Conservation (phyloP, 2,329 filamentous ascomycete genomes). For the Colletotrichum tamarilloi region DNA sequence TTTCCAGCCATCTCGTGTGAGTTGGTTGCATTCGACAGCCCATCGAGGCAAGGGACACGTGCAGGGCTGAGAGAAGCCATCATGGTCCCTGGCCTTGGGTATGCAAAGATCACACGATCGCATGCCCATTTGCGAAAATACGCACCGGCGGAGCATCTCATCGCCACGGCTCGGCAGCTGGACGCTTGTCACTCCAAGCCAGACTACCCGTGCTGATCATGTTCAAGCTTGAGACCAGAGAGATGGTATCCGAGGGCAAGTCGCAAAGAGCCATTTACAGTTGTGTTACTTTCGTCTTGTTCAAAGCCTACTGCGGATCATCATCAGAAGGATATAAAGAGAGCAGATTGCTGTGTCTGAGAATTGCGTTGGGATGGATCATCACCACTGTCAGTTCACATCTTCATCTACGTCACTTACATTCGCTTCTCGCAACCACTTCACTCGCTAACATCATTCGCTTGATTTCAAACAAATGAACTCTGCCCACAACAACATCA, state of each 20-base stretch:
- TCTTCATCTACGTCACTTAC: neutral
- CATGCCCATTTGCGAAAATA: slow-evolving; percentile 7
- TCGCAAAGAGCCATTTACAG: too few species aligned
- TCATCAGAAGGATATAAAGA: neutral
- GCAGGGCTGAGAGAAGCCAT: slow-evolving; percentile 1
- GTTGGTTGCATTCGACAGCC: neutral
- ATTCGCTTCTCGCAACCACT: slow-evolving; percentile 1
- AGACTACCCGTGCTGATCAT: too few species aligned
- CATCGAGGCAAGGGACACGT: neutral
- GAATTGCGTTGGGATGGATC: too few species aligned
- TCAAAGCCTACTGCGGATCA: neutral
- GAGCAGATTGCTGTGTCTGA: too few species aligned
- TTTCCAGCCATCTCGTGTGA: neutral
- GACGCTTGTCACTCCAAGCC: neutral
- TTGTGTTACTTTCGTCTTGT: too few species aligned
- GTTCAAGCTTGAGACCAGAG: too few species aligned
- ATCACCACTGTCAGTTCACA: neutral
- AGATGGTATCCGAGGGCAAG: too few species aligned
- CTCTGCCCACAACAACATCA: too few species aligned
- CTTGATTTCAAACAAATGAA: neutral
- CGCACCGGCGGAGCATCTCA: neutral
- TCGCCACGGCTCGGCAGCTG: slow-evolving; percentile 25
- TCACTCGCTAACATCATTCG: slow-evolving; percentile 17
- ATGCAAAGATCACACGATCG: slow-evolving; percentile 5
- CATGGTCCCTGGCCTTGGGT: neutral